Base-by-base conservation (phyloP, 1,284 basidiomycete genomes). In the Inonotus hispidus region DNA sequence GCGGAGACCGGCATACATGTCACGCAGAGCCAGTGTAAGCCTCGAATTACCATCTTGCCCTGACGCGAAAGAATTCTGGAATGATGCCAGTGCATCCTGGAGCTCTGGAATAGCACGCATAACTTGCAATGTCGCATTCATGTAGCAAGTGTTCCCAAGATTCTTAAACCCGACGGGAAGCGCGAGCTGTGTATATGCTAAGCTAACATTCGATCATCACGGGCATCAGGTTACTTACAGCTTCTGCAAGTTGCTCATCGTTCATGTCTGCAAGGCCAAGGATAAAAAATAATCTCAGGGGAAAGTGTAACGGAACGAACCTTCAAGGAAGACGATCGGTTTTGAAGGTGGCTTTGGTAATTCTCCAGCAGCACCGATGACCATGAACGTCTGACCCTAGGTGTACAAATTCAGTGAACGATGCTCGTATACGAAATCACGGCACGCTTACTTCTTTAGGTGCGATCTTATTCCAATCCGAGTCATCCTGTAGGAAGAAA, bases 81-180 rank as follows among this genome's bases (percentile, higher is more conserved):
- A 89, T 85, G 73, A 73, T 64, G 72, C 73, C 21, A 96, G 78
- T 1, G 90, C 87, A 1, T 76, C 72, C 67, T 90, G 88, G 1
- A 99, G 80, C 69, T 98, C 93, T 0, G 95, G 94, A 59, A 99
- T 90, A 2, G 90, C 86, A 19, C 93, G 88, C 65, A 99, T 80
- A 14, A 93, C 90, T 76, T 99, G 96, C 1, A 99, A 78, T 0
- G 93, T 95, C 5, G 96, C 88, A 71, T 98, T 98, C 85, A 98
- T 92, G 74, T 98, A 98, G 70, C 93, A 95, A 0, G 93, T 95
- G 71, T 95, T 95, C 43, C 93, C 93, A 49, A 92, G 75, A 68
- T 90, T 87, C 71, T 75, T 80, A 67, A 89, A 73, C 14, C 90
- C 89, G 59, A 89, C 86, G 4, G 89, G 90, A 66, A 84, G 79